phyloP scores from a whole-genome alignment of 139 green algal species.

The Chlamydomonas schloesseri region DNA sequence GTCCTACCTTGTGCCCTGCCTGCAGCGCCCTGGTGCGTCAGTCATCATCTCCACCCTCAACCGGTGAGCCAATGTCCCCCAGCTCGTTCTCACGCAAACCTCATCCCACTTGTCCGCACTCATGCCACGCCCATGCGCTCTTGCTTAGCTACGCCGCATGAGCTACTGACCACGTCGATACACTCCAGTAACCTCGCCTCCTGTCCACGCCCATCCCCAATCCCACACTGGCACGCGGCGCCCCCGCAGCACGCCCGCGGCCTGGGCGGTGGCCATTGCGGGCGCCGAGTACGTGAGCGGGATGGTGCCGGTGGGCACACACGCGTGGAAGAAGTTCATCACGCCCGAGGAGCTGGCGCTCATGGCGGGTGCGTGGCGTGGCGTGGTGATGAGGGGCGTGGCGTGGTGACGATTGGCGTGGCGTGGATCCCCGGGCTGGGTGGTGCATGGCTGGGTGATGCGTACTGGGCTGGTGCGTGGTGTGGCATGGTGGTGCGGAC shows the following conservation, averaged over 20 bases:
- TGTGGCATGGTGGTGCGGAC: background rate
- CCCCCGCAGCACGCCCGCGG: slow-evolving; percentile 65
- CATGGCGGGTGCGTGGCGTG: slow-evolving; percentile 51
- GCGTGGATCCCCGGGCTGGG: too few relatives aligned
- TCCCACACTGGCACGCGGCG: background rate
- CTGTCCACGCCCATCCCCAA: background rate
- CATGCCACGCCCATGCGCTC: too few relatives aligned
- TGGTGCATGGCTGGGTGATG: too few relatives aligned
- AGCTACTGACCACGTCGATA: too few relatives aligned
- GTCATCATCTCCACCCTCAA: slow-evolving; percentile 90
- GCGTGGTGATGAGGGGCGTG: too few relatives aligned
- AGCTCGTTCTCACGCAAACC: background rate
- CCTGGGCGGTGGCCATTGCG: slow-evolving; percentile 86
- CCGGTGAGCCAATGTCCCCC: slow-evolving; percentile 43
- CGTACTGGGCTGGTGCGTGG: background rate
- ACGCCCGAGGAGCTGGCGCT: slow-evolving; percentile 87
- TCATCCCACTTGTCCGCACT: too few relatives aligned
- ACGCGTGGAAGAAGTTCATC: slow-evolving; percentile 79
- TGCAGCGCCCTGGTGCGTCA: slow-evolving; percentile 33
- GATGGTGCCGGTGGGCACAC: slow-evolving; percentile 64
- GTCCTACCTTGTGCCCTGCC: too few relatives aligned
- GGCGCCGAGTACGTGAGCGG: slow-evolving; percentile 85
- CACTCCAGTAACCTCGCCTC: background rate
- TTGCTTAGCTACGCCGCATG: too few relatives aligned
- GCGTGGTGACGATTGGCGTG: too few relatives aligned